Conservation (phyloP, 306 rosid species). For the Inga oerstediana region DNA sequence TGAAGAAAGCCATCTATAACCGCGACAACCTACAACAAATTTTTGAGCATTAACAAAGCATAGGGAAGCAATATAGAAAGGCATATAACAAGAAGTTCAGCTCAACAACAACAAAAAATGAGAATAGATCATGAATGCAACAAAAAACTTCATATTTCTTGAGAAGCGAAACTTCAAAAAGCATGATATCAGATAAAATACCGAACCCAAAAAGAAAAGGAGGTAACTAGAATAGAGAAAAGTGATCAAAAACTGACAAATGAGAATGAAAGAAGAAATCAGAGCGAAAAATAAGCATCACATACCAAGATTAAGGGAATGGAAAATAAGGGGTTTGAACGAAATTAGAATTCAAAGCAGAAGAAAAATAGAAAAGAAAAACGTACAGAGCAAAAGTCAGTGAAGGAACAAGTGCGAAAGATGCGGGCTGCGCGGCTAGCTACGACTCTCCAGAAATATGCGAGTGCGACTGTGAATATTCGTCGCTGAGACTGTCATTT, state of each 20-base stretch:
- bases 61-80: neutral
- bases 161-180: neutral
- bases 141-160: neutral
- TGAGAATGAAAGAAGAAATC: neutral
- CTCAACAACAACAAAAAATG: neutral
- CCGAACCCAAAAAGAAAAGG: neutral
- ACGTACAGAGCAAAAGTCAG: neutral
- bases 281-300: neutral
- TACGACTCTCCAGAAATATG: neutral
- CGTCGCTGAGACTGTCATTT: neutral
- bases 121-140: neutral
- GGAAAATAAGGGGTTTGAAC: neutral
- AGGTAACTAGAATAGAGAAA: neutral
- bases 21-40: constrained; percentile 10
- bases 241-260: neutral
- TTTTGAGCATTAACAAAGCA: constrained; percentile 7
- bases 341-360: neutral
- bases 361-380: neutral
- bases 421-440: neutral
- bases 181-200: constrained; percentile 6
- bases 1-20: constrained; percentile 59
- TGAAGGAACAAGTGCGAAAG: neutral
- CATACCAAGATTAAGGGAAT: neutral
- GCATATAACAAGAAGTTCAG: neutral
- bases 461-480: neutral